Base-by-base conservation (phyloP, 305 asterid genomes). In the Fraxinus platypoda region DNA sequence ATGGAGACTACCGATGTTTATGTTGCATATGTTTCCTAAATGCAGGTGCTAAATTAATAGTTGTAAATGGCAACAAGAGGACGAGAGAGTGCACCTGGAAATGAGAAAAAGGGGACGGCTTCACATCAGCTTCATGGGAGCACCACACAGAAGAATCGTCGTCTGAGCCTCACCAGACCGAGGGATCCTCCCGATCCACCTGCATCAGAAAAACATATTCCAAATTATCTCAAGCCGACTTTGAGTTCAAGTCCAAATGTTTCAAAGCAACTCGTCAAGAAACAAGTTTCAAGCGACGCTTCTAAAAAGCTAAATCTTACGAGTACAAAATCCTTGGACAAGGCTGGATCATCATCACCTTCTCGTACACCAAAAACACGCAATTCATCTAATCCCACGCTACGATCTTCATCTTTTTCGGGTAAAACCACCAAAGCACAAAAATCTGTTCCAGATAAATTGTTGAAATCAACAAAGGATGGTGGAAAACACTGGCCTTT, bases 41-140 rank as follows among this genome's bases (percentile, higher is more conserved):
- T 37, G 66, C 46, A 49, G 46, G 28, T 43, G 33, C 35, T 43
- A 23, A 3, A 4, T 49, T 12, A 49, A 7, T 68, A 52, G 77
- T 25, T 54, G 49, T 15, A 81, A 59, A 92, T 92, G 97, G 94
- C 93, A 78, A 91, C 97, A 81, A 89, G 84, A 82, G 86, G 81
- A 76, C 84, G 88, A 86, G 91, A 83, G 19, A 76, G 77, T 26
- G 28, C 87, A 38, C 88, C 85, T 13, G 88, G 80, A 8, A 91
- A 84, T 83, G 90, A 87, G 81, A 89, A 81, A 86, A 85, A 62
- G 30, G 89, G 84, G 28, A 79, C 52, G 77, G 81, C 93, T 76
- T 77, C 92, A 13, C 75, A 62, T 38, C 71, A 76, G 1, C 76
- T 81, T 72, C 77, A 46, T 41, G 34, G n/a, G 17, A 57, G 4